Evolutionary conservation across 148 eudicot species (phyloP).

Genomic region (Euryodendron excelsum): DNA sequence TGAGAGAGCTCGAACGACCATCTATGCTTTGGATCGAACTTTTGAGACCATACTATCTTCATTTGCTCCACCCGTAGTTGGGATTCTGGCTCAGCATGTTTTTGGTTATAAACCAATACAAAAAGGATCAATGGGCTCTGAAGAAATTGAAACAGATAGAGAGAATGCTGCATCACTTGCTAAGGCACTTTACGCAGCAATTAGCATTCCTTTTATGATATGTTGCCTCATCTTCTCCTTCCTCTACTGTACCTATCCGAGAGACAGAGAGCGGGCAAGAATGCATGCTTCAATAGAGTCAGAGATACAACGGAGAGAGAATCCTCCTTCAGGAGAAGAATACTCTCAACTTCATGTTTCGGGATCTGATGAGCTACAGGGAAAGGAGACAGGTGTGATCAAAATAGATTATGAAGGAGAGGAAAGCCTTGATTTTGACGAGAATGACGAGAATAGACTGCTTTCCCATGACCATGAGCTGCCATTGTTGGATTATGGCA

Average conservation of each 20-base stretch:
- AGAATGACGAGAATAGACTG: constrained; percentile 40
- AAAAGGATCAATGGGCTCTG: no score
- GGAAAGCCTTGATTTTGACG: constrained; percentile 34
- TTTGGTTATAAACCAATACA: no score
- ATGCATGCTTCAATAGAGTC: no score
- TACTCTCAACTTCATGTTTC: constrained; percentile 11
- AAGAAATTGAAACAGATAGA: no score
- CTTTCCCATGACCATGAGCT: constrained; percentile 16
- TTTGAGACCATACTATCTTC: constrained; percentile 83
- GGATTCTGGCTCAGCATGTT: no score
- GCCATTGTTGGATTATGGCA: background rate
- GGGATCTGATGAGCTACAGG: constrained; percentile 14
- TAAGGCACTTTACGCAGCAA: constrained; percentile 57
- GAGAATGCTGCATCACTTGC: no score
- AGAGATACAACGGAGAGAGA: no score
- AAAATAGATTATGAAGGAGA: constrained; percentile 29
- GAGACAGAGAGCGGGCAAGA: no score
- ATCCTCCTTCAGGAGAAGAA: no score
- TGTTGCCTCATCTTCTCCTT: constrained; percentile 70
- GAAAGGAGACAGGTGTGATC: constrained; percentile 20
- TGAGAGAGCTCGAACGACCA: no score
- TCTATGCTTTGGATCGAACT: constrained; percentile 90
- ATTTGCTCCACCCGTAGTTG: constrained; percentile 89
- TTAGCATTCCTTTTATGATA: constrained; percentile 60
- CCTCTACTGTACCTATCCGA: constrained; percentile 71